Percentiles rank a stretch among this genome's conserved stretches.
These are phyloP conservation scores for Chenopodium suecicum DNA, from an alignment of 148 eudicot genomes.

Conservation along the genomic window DNA sequence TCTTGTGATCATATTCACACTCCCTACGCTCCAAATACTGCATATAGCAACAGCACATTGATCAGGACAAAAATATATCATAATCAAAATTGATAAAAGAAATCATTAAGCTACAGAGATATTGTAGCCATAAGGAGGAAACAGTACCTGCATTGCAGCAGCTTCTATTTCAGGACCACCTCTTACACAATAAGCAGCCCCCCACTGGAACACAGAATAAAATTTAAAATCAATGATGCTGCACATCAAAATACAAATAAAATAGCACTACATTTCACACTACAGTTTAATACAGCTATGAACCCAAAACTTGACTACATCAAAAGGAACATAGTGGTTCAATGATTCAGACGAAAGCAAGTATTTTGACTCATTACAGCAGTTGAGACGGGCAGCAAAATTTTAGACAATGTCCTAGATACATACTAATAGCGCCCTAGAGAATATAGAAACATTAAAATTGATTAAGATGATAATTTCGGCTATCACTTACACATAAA, in stretches of 20 bases:
- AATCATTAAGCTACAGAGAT: background rate
- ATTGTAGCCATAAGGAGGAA: background rate
- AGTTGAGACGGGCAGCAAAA: too few species aligned
- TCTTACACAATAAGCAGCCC: slow-evolving; percentile 85
- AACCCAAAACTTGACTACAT: background rate
- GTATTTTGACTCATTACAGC: too few species aligned
- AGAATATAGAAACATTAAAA: background rate
- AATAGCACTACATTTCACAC: background rate
- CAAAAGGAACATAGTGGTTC: too few species aligned
- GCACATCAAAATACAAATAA: background rate
- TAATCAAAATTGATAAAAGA: background rate
- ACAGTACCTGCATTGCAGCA: slow-evolving; percentile 67
- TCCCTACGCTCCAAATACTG: slow-evolving; percentile 90
- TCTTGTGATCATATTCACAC: slow-evolving; percentile 84
- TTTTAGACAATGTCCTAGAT: too few species aligned
- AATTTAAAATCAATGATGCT: background rate
- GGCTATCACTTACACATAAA: slow-evolving; percentile 59
- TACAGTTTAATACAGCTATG: background rate
- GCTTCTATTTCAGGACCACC: slow-evolving; percentile 79
- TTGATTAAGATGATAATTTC: background rate
- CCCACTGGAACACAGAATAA: slow-evolving; percentile 63
- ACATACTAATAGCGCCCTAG: too few species aligned
- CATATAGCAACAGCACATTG: slow-evolving; percentile 18
- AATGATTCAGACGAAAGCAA: too few species aligned
- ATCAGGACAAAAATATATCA: background rate